Evolutionary conservation across 208 protist genomes (phyloP).

Genomic region (Porcisia hertigi): DNA sequence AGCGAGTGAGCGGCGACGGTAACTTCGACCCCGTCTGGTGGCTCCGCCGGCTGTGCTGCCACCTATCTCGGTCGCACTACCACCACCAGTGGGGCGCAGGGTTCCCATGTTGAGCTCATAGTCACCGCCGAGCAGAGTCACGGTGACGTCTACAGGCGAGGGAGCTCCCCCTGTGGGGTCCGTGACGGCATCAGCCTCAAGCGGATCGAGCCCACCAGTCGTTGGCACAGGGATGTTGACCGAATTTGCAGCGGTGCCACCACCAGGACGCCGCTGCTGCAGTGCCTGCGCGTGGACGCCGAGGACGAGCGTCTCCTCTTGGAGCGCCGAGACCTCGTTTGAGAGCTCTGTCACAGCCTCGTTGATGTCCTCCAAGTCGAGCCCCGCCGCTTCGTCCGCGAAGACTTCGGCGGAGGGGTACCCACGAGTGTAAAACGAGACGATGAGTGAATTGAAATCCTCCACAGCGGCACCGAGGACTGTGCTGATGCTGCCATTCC

Average conservation of each 20-base stretch:
- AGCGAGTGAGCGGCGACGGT: slow-evolving; percentile 52
- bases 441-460: slow-evolving; percentile 48
- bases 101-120: neutral
- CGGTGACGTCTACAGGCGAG: neutral
- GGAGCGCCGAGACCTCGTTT: slow-evolving; percentile 65
- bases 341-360: slow-evolving; percentile 61
- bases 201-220: neutral
- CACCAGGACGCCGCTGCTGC: slow-evolving; percentile 14
- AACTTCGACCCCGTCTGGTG: slow-evolving; percentile 46
- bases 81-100: neutral
- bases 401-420: slow-evolving; percentile 69
- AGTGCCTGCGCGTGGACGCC: slow-evolving; percentile 41
- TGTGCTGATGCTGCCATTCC: slow-evolving; percentile 1
- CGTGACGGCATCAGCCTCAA: neutral
- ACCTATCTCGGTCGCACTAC: neutral
- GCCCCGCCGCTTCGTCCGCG: slow-evolving; percentile 20
- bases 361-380: slow-evolving; percentile 44
- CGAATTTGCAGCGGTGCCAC: neutral
- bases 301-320: slow-evolving; percentile 68
- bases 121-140: slow-evolving; percentile 5
- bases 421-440: slow-evolving; percentile 60
- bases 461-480: slow-evolving; percentile 10
- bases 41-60: neutral
- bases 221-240: neutral
- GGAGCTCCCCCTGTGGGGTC: too few species aligned